phyloP scores from a whole-genome alignment of 352 stramenopile genomes.

The Blastocystis sp. region DNA sequence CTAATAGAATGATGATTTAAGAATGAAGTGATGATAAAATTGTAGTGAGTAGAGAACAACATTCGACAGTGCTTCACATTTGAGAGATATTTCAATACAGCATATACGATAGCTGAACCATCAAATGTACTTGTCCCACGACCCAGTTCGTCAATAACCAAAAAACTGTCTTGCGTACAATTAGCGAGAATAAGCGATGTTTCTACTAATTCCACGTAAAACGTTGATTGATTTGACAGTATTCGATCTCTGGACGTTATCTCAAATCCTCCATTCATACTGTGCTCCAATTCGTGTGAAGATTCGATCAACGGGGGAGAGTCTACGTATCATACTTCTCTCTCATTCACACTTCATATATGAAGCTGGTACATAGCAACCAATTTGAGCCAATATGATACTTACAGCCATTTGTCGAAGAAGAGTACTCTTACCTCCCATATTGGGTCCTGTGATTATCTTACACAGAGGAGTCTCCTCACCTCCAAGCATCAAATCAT shows the following conservation, averaged over 20 bases:
- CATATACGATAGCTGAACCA: slow-evolving; percentile 89
- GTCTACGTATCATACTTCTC: slow-evolving; percentile 67
- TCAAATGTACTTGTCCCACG: slow-evolving; percentile 96
- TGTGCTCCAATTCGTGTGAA: slow-evolving; percentile 97
- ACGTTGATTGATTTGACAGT: slow-evolving; percentile 93
- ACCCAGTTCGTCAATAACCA: slow-evolving; percentile 96
- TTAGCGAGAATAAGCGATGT: slow-evolving; percentile 91
- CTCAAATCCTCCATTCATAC: background rate
- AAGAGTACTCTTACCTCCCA: slow-evolving; percentile 94
- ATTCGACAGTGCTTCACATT: slow-evolving; percentile 72
- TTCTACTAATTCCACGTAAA: slow-evolving; percentile 96
- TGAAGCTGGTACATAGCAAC: slow-evolving; percentile 92
- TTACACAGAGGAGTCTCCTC: slow-evolving; percentile 64
- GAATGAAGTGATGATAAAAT: slow-evolving; percentile 65
- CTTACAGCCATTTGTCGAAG: slow-evolving; percentile 94
- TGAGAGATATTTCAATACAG: slow-evolving; percentile 86
- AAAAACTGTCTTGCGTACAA: slow-evolving; percentile 84
- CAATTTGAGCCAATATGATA: slow-evolving; percentile 94
- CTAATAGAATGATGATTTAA: slow-evolving; percentile 68
- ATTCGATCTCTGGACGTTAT: slow-evolving; percentile 79
- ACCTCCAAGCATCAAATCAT: slow-evolving; percentile 83
- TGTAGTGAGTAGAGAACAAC: slow-evolving; percentile 98
- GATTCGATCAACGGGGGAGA: slow-evolving; percentile 94
- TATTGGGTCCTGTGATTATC: slow-evolving; percentile 88
- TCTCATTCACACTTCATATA: slow-evolving; percentile 59